Evolutionary conservation across 1,139 yeast species (phyloP).

Genomic region (Scheffersomyces insectosa): DNA sequence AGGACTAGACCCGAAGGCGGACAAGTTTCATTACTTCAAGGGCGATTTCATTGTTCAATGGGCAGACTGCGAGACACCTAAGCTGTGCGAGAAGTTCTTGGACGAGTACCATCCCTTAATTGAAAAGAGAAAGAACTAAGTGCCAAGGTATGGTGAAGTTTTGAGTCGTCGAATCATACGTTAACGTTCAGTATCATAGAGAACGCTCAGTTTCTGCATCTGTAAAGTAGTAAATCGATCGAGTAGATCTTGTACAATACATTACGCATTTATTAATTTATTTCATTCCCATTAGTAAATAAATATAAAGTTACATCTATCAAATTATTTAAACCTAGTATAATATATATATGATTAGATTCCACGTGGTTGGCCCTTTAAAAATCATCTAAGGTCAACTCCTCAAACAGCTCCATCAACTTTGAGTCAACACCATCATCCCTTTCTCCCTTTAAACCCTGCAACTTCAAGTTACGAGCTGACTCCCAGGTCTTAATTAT

Average conservation of each 20-base stretch:
- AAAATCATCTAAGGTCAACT: not conserved
- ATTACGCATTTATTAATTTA: too few species aligned
- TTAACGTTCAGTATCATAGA: not conserved
- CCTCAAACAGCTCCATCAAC: not conserved
- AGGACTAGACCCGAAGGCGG: constrained; percentile 4
- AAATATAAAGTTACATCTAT: too few species aligned
- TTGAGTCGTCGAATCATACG: not conserved
- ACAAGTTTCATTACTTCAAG: constrained; percentile 41
- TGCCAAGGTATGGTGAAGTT: constrained; percentile 12
- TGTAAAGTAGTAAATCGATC: too few species aligned
- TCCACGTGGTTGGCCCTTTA: too few species aligned
- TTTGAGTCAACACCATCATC: not conserved
- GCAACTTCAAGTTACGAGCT: constrained; percentile 8
- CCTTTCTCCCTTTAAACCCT: not conserved
- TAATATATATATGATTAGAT: too few species aligned
- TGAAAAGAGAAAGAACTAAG: constrained; percentile 12
- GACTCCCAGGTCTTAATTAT: constrained; percentile 52
- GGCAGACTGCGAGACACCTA: constrained; percentile 49
- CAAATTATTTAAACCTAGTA: too few species aligned
- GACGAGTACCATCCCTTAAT: constrained; percentile 27
- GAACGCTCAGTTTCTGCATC: too few species aligned
- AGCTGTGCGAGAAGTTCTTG: constrained; percentile 53
- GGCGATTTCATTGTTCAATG: constrained; percentile 70
- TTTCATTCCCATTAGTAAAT: too few species aligned
- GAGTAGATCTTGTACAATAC: too few species aligned